Evolutionary conservation across 768 basidiomycete genomes (phyloP), one percentile per base, ranked within the genome.

Genomic region (Rhodotorula sphaerocarpa): DNA sequence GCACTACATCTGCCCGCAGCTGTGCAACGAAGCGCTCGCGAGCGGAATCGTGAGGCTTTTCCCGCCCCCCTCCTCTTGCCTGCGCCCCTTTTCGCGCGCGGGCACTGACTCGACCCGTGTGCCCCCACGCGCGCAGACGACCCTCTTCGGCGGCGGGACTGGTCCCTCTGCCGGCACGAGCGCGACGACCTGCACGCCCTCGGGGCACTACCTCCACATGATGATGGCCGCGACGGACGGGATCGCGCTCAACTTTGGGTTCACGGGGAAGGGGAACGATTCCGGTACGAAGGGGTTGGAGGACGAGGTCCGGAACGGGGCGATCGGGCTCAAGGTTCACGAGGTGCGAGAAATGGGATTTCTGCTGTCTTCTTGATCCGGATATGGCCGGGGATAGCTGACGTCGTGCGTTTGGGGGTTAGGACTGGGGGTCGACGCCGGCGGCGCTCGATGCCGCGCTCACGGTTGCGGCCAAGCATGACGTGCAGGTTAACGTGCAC

Each of bases 261-360:
- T 97, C 73, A 99, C 95, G 2, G 93, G 92, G 20, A 97, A 95
- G 76, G 95, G 92, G 0, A 97, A 96, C 69, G 95, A 99, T 72
- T 81, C 87, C 1, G 90, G 85, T 0, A 78, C 80, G 15, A 78
- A 70, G 4, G 86, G 87, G 6, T 74, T 96, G 56, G 85, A 84
- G 74, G 92, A 95, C 61, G 79, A 91, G 57, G 79, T 93, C 30
- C 78, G 79, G 61, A 88, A 89, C 18, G 92, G 92, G 15, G 90
- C 88, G 2, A 82, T 80, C 20, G 95, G 95, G 3, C 74, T 97
- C 70, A 99, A 99, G 77, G 76, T 99, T 61, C 95, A 99, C 71
- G 95, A 97, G 70, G 76, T 76, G 50, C 36, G 72, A 48, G 28
- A 14, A 2, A 18, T 27, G 18, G 7, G 23, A 23, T 18, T n/a